Base-by-base conservation (phyloP, 192 early-diverging fungal genomes). In the Geranomyces variabilis region DNA sequence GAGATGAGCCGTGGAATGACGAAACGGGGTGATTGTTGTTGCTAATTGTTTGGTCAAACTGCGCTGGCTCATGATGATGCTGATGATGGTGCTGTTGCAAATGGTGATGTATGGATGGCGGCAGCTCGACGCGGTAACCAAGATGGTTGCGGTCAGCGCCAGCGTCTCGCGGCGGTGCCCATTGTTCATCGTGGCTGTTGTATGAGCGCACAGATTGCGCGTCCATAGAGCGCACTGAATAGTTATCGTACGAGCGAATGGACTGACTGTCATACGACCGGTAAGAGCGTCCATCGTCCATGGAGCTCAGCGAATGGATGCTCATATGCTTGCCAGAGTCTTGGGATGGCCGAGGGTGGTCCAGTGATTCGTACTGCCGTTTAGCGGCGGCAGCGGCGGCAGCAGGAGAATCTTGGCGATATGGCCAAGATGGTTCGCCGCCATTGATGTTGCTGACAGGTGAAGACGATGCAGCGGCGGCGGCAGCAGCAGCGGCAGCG, bases 301-400 rank as follows among this genome's bases (percentile, higher is more conserved):
- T 14, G 26, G 66, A 34, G 24, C 7, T 34, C 8, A 33, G 22
- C 26, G 49, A 21, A 41, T 61, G 44, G 28, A 61, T 41, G 36
- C 58, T 43, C 51, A 69, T 30, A 9, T 70, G 58, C 58, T 70
- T 70, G 69, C 69, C 69, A 13, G 57, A 61, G 28, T 70, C 69
- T 12, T 46, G 69, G 9, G 69, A 70, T 0, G 69, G 69, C 7
- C 69, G 55, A 17, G 69, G 66, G 43, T 46, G 51, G 24, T 53
- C 51, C 19, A 53, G 46, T n/a, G n/a, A 63, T 5, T 66, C 41
- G 1, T 46, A 30, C 24, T 41, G 46, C 33, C 26, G 46, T 4
- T 26, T 44, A 8, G 31, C 33, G 1, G 26, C 0, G 28, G n/a
- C 19, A 33, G 55, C 67, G 1, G 47, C 47, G 10, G 22, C 31